A percentile compares a stretch with the other conserved stretches of the same genome.
Evolutionary conservation across 768 basidiomycete genomes (phyloP).

Genomic region (Ephemerocybe angulata): DNA sequence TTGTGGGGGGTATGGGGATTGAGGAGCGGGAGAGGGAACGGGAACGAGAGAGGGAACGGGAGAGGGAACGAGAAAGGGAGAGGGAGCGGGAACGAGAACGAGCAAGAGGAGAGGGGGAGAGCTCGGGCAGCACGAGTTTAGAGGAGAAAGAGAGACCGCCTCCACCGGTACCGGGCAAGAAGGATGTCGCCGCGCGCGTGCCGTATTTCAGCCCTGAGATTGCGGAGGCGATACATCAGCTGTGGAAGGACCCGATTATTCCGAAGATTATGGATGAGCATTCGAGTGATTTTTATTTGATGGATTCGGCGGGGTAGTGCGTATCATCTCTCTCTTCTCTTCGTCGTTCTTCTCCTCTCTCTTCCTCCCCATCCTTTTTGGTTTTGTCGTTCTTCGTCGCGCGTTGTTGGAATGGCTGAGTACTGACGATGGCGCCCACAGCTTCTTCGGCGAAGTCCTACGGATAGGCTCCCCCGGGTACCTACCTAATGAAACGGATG

Average conservation of each 20-base stretch:
- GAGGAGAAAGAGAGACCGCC: not conserved
- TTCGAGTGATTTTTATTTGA: constrained; percentile 80
- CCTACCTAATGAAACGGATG: constrained; percentile 81
- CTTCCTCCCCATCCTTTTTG: not conserved
- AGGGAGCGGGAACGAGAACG: no score
- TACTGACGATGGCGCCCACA: no score
- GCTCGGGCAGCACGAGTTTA: not conserved
- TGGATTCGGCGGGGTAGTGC: constrained; percentile 92
- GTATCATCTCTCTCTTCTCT: constrained; percentile 25
- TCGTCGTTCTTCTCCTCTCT: not conserved
- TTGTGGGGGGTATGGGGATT: not conserved
- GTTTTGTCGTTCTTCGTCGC: not conserved
- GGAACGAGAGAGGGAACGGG: no score
- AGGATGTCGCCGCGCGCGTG: no score
- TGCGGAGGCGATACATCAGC: constrained; percentile 61
- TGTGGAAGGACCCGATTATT: constrained; percentile 70
- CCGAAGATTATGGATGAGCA: constrained; percentile 53
- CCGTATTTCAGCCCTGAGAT: constrained; percentile 55
- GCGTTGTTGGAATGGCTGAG: no score
- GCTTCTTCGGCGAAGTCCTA: constrained; percentile 83
- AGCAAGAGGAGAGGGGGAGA: no score
- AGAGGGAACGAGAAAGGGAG: no score
- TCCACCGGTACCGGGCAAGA: not conserved
- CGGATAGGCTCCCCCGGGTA: constrained; percentile 82
- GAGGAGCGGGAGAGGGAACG: no score